Conservation (phyloP, 371 early-diverging fungal genomes). For the Cokeromyces recurvatus region DNA sequence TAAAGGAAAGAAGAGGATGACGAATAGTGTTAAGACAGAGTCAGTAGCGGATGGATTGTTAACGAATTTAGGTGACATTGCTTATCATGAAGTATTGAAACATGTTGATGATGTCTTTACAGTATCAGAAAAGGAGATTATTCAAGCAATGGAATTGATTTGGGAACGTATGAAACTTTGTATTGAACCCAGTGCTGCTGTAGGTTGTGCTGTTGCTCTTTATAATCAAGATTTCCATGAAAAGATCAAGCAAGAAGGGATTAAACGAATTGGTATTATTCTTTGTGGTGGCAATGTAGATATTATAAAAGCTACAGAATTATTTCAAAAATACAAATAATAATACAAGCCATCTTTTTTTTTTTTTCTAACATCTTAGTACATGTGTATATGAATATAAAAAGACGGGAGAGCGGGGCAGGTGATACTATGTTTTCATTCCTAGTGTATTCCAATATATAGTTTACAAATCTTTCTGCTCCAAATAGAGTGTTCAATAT, state of each 20-base stretch:
- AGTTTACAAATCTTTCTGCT: too few relatives aligned
- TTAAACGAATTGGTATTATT: slow-evolving; percentile 34
- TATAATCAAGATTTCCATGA: slow-evolving; percentile 34
- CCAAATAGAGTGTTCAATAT: too few relatives aligned
- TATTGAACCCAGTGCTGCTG: slow-evolving; percentile 54
- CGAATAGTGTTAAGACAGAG: slow-evolving; percentile 8
- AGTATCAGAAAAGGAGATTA: slow-evolving; percentile 50
- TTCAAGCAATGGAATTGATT: slow-evolving; percentile 44
- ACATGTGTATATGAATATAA: too few relatives aligned
- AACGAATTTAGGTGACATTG: slow-evolving; percentile 38
- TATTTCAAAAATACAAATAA: slow-evolving; percentile 13
- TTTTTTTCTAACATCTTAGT: too few relatives aligned
- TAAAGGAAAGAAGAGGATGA: slow-evolving; percentile 8
- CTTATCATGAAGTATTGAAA: slow-evolving; percentile 38
- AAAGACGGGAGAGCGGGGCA: too few relatives aligned
- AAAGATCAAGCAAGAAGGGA: slow-evolving; percentile 3
- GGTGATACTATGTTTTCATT: too few relatives aligned
- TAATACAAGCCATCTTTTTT: too few relatives aligned
- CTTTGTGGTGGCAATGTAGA: slow-evolving; percentile 46
- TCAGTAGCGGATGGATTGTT: slow-evolving; percentile 43
- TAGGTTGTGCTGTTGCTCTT: slow-evolving; percentile 45
- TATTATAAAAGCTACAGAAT: slow-evolving; percentile 12
- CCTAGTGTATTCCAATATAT: too few relatives aligned
- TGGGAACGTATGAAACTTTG: slow-evolving; percentile 50
- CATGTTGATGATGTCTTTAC: slow-evolving; percentile 49